phyloP scores from a whole-genome alignment of 2,329 filamentous ascomycete genomes.

The Fusarium abutilonis region DNA sequence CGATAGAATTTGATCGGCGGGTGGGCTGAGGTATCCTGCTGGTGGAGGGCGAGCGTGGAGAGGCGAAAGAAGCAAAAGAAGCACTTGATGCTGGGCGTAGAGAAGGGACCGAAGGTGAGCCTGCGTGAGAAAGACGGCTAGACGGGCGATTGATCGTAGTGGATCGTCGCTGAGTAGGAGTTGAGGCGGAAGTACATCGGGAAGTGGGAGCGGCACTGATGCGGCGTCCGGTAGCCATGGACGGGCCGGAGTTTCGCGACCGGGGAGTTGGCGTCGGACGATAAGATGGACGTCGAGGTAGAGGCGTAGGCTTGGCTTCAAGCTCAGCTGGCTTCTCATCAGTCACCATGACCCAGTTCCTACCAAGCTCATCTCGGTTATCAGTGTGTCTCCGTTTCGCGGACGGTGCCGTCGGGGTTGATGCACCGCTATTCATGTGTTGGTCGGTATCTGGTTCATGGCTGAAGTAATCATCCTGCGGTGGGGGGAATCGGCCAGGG shows the following conservation, averaged over 20 bases:
- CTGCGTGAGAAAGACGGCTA: slow-evolving; percentile 56
- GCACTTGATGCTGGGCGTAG: slow-evolving; percentile 46
- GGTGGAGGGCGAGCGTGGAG: slow-evolving; percentile 50
- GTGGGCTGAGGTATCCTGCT: slow-evolving; percentile 55
- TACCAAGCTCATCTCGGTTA: slow-evolving; percentile 65
- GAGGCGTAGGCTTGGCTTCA: slow-evolving; percentile 37
- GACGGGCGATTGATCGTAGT: slow-evolving; percentile 46
- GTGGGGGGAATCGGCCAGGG: slow-evolving; percentile 47
- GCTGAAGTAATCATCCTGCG: slow-evolving; percentile 43
- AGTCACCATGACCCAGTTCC: slow-evolving; percentile 77
- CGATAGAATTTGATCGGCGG: slow-evolving; percentile 29
- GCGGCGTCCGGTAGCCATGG: slow-evolving; percentile 53
- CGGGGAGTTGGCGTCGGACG: slow-evolving; percentile 40
- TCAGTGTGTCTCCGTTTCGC: slow-evolving; percentile 66
- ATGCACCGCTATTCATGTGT: slow-evolving; percentile 47
- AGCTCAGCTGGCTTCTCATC: slow-evolving; percentile 47
- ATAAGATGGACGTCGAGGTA: slow-evolving; percentile 41
- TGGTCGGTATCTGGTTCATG: slow-evolving; percentile 41
- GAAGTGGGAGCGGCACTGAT: slow-evolving; percentile 53
- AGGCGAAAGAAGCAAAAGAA: slow-evolving; percentile 49
- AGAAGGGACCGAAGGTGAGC: slow-evolving; percentile 31
- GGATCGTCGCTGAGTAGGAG: slow-evolving; percentile 38
- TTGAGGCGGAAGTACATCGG: slow-evolving; percentile 47
- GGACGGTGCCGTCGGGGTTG: slow-evolving; percentile 57
- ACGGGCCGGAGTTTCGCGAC: slow-evolving; percentile 49